A percentile compares a stretch with the other conserved stretches of the same genome.
Conservation (phyloP, 495 filamentous ascomycete species). For the Mytilinidion resinicola region DNA sequence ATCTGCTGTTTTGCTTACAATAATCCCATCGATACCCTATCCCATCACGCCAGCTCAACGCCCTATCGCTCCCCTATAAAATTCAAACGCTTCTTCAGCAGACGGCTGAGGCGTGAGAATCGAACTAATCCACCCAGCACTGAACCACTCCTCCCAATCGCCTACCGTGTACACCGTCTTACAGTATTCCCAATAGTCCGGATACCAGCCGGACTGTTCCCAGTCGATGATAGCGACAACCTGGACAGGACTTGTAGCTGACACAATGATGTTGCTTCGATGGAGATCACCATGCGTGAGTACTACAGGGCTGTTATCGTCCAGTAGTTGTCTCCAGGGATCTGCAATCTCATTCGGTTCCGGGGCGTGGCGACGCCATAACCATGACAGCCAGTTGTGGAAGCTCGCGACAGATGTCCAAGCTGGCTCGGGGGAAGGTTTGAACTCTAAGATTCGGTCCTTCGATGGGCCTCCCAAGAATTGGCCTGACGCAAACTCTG, state of each 20-base stretch:
- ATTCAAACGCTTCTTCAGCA: conserved; percentile 8
- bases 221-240: conserved; percentile 40
- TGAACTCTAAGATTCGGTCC: conserved; percentile 4
- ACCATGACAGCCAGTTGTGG: conserved; percentile 22
- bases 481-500: conserved; percentile 5
- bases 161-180: conserved; percentile 28
- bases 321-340: conserved; percentile 16
- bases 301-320: conserved; percentile 30
- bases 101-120: conserved; percentile 9
- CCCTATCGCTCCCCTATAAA: not conserved
- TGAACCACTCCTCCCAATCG: conserved; percentile 10
- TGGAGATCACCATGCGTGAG: conserved; percentile 42
- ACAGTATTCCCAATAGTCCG: conserved; percentile 44
- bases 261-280: conserved; percentile 39
- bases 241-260: conserved; percentile 28
- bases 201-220: conserved; percentile 40
- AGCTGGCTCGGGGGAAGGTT: not conserved
- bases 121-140: conserved; percentile 8
- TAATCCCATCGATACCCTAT: no score
- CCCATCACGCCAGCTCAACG: no score
- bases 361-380: conserved; percentile 9
- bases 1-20: no score
- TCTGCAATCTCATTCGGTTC: conserved; percentile 14
- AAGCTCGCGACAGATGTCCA: conserved; percentile 10
- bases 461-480: not conserved